Evolutionary conservation across 352 stramenopile genomes (phyloP), one percentile per base, ranked within the genome.

Genomic region (Pythium sp.): DNA sequence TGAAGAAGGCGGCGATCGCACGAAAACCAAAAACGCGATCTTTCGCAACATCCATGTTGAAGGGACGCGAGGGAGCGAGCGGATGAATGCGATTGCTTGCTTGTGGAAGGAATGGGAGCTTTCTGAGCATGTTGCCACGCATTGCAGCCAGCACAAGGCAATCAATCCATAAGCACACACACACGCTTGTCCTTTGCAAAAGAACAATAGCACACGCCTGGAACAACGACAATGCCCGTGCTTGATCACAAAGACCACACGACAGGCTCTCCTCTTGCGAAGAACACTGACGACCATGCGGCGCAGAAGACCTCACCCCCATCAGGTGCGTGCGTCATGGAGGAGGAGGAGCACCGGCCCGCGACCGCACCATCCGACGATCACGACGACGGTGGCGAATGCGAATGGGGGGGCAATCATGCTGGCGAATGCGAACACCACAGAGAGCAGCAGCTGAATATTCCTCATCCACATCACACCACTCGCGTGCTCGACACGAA

Each of bases 401-500:
- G 28, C 28, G 28, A 60, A 15, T 60, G 69, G n/a, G 61, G 12
- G 18, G 49, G 49, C 58, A 47, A 55, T 18, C 28, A 51, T 20
- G 41, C 38, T 46, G 12, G 38, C 5, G 72, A 57, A 11, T 41
- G 30, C 54, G 49, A 56, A 24, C 54, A 66, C 43, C 43, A 22
- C 0, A 12, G 43, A n/a, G 1, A 18, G 4, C 20, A 51, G 32
- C 20, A 38, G 36, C 22, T 36, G 41, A 5, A n/a, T n/a, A 4
- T n/a, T 20, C 15, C 41, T n/a, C 41, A 49, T 22, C 38, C 5
- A 3, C 15, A 15, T 22, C 41, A 8, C 15, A 8, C 5, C 28
- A 26, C 8, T 3, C 62, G 26, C 43, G 74, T 91, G 54, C 69
- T 90, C 22, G 78, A 89, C 62, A 53, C 72, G 43, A 69, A 76